Percentiles rank a stretch among this genome's conserved stretches.
Evolutionary conservation across 768 basidiomycete species (phyloP).

Genomic region (Porpolomopsis calyptriformis): DNA sequence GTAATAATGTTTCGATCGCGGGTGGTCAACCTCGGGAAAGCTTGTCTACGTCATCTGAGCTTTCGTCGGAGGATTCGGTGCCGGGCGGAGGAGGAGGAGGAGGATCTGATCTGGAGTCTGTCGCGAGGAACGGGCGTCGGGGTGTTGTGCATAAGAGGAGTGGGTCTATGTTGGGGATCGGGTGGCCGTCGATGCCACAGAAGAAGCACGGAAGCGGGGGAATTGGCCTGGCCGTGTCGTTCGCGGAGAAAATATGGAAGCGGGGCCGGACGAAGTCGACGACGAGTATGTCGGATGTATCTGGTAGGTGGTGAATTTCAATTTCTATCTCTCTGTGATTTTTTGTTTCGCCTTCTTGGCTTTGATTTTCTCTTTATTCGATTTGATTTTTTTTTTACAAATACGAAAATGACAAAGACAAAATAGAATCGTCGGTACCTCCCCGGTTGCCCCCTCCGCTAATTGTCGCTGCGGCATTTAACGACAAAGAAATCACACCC

Average conservation of each 20-base stretch:
- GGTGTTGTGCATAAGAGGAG: constrained; percentile 23
- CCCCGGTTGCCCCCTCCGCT: constrained; percentile 4
- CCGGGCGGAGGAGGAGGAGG: constrained; percentile 27
- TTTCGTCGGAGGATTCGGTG: constrained; percentile 61
- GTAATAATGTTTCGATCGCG: constrained; percentile 28
- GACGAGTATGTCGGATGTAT: constrained; percentile 23
- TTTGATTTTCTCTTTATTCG: too few relatives aligned
- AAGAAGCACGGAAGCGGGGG: constrained; percentile 38
- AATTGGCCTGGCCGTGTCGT: constrained; percentile 42
- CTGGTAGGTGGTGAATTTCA: background rate
- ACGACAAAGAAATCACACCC: background rate
- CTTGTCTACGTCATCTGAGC: constrained; percentile 45
- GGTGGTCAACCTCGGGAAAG: constrained; percentile 44
- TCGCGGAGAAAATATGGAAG: constrained; percentile 51
- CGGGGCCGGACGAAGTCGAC: constrained; percentile 44
- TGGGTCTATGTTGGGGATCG: constrained; percentile 18
- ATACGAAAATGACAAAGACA: background rate
- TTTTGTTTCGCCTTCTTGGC: too few relatives aligned
- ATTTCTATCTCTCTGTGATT: background rate
- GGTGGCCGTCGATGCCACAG: constrained; percentile 40
- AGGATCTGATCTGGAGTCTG: background rate
- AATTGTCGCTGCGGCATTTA: background rate
- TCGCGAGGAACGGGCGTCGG: constrained; percentile 11
- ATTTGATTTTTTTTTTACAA: too few relatives aligned
- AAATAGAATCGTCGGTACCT: background rate